Conservation (phyloP, 495 filamentous ascomycete genomes). For the Lineolata rhizophorae region DNA sequence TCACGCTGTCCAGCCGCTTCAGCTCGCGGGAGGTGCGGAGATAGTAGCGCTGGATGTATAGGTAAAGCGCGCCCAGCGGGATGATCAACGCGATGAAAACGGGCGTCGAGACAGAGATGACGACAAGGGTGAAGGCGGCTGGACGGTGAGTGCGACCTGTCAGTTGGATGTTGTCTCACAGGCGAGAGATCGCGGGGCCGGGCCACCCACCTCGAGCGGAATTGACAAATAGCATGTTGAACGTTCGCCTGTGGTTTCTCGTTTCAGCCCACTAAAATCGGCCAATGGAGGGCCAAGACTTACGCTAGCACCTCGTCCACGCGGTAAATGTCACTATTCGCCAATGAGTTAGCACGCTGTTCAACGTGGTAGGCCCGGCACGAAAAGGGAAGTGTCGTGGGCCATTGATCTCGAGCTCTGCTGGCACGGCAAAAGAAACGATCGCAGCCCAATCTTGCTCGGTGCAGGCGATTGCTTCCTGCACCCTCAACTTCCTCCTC, state of each 20-base stretch:
- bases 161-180: too few relatives aligned
- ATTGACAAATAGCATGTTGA: conserved; percentile 60
- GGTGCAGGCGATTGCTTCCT: too few relatives aligned
- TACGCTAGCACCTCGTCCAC: conserved; percentile 86
- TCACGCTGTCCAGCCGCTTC: conserved; percentile 89
- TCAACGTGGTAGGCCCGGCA: too few relatives aligned
- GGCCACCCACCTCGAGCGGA: conserved; percentile 40
- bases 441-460: too few relatives aligned
- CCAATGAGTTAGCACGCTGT: too few relatives aligned
- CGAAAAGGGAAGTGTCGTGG: too few relatives aligned
- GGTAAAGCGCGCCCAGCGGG: conserved; percentile 60
- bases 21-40: conserved; percentile 87
- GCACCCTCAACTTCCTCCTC: too few relatives aligned
- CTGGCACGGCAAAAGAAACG: too few relatives aligned
- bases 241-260: conserved; percentile 15
- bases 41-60: conserved; percentile 95
- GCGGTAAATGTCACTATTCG: conserved; percentile 66
- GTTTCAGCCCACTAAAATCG: too few relatives aligned
- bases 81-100: conserved; percentile 60
- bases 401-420: too few relatives aligned
- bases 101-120: conserved; percentile 68
- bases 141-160: conserved; percentile 3
- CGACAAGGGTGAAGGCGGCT: conserved; percentile 51
- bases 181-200: conserved; percentile 1
- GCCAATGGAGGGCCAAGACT: conserved; percentile 5